phyloP scores from a whole-genome alignment of 345 rosid genomes.

The Acer saccharum region DNA sequence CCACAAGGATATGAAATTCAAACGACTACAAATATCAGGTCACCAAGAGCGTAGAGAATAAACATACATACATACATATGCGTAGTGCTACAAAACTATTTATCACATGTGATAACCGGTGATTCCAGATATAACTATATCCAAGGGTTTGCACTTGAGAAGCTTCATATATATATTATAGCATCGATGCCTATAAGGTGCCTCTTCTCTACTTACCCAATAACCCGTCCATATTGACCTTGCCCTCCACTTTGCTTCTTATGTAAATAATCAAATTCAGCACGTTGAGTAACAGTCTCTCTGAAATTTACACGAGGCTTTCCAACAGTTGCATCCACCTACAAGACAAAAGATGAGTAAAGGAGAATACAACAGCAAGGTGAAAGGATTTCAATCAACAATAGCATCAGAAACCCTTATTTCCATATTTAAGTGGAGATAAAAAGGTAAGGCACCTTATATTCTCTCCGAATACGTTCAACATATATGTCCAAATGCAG shows the following conservation, averaged over 20 bases:
- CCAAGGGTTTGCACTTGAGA: no score
- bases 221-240: conserved; percentile 95
- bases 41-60: no score
- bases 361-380: neutral
- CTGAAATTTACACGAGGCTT: conserved; percentile 98
- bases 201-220: conserved; percentile 56
- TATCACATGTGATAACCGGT: no score
- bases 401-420: neutral
- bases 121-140: no score
- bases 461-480: conserved; percentile 93
- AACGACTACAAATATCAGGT: neutral
- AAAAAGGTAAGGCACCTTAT: conserved; percentile 58
- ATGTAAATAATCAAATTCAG: conserved; percentile 93
- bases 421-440: neutral
- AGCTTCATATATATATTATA: neutral
- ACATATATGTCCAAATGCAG: conserved; percentile 95
- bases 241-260: conserved; percentile 99
- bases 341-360: conserved; percentile 15
- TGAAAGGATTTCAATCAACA: neutral
- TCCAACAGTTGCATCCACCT: conserved; percentile 98
- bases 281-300: conserved; percentile 87
- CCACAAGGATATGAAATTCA: conserved; percentile 8
- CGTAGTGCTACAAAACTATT: neutral
- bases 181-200: neutral
- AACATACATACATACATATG: no score